Evolutionary conservation across 2,329 filamentous ascomycete species (phyloP).

Genomic region (Fusarium newnesense): DNA sequence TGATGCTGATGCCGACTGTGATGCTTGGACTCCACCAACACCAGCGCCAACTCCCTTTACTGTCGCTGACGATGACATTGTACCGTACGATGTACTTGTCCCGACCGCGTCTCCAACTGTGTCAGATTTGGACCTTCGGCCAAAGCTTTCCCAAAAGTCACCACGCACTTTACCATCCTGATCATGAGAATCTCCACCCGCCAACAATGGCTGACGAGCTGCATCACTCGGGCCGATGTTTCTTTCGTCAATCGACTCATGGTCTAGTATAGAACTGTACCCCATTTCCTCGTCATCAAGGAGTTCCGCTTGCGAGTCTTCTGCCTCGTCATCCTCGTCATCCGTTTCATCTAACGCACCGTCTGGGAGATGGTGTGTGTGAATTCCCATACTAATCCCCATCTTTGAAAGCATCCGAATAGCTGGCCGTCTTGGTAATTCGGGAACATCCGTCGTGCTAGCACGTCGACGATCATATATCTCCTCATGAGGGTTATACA

Average conservation of each 20-base stretch:
- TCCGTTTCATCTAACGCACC: conserved; percentile 63
- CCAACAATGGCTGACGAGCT: conserved; percentile 39
- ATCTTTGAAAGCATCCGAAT: conserved; percentile 63
- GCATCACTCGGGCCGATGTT: conserved; percentile 24
- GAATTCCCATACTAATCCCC: conserved; percentile 77
- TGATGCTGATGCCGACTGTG: conserved; percentile 10
- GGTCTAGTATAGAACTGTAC: conserved; percentile 25
- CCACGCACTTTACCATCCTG: conserved; percentile 14
- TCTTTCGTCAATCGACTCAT: conserved; percentile 48
- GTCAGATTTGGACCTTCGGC: conserved; percentile 26
- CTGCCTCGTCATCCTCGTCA: conserved; percentile 47
- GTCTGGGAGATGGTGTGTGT: conserved; percentile 76
- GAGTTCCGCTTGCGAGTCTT: conserved; percentile 47
- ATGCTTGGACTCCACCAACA: conserved; percentile 7
- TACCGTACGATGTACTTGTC: conserved; percentile 48
- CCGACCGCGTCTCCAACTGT: conserved; percentile 4
- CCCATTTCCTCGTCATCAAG: conserved; percentile 46
- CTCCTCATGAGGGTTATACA: conserved; percentile 56
- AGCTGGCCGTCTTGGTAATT: conserved; percentile 69
- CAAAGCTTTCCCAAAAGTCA: conserved; percentile 28
- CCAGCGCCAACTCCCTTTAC: conserved; percentile 24
- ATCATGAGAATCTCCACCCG: conserved; percentile 11
- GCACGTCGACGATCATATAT: conserved; percentile 49
- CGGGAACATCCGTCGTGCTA: conserved; percentile 69
- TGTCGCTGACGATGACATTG: conserved; percentile 45